phyloP scores from a whole-genome alignment of 1,139 yeast genomes.

The Yamadazyma diddensiae region DNA sequence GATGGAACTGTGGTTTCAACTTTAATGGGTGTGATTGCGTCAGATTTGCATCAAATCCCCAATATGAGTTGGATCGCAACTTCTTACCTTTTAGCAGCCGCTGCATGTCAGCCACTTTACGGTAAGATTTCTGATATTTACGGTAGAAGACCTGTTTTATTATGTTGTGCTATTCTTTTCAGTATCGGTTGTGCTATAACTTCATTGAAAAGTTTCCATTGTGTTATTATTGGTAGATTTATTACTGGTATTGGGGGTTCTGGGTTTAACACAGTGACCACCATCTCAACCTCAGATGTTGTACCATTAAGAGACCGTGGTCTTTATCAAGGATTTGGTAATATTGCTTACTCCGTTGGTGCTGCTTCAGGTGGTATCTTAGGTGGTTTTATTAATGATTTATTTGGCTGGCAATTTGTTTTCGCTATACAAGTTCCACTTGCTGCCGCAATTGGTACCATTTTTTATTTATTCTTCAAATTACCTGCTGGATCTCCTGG shows the following conservation, averaged over 20 bases:
- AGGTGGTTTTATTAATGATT: constrained; percentile 68
- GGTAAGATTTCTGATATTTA: constrained; percentile 86
- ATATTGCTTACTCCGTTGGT: constrained; percentile 48
- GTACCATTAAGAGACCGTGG: constrained; percentile 54
- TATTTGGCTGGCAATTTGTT: constrained; percentile 77
- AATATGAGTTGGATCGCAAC: constrained; percentile 50
- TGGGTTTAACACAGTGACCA: constrained; percentile 49
- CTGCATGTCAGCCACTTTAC: constrained; percentile 65
- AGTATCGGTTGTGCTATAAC: constrained; percentile 41
- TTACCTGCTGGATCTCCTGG: constrained; percentile 52
- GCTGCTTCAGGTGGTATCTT: constrained; percentile 55
- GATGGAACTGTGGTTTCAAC: constrained; percentile 47
- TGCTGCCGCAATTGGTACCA: constrained; percentile 47
- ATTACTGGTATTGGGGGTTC: constrained; percentile 60
- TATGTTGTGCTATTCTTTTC: constrained; percentile 35
- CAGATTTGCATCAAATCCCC: constrained; percentile 39
- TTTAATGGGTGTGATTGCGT: constrained; percentile 39
- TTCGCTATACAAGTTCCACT: constrained; percentile 60
- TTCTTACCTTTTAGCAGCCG: constrained; percentile 37
- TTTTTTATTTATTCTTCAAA: constrained; percentile 34
- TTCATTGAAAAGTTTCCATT: constrained; percentile 35
- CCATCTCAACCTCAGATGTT: constrained; percentile 52
- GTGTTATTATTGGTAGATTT: constrained; percentile 57
- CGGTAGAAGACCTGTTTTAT: constrained; percentile 57
- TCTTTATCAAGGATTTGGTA: constrained; percentile 50